Conservation (phyloP, 352 stramenopile species). For the Phytopythium cucurbitacearum region DNA sequence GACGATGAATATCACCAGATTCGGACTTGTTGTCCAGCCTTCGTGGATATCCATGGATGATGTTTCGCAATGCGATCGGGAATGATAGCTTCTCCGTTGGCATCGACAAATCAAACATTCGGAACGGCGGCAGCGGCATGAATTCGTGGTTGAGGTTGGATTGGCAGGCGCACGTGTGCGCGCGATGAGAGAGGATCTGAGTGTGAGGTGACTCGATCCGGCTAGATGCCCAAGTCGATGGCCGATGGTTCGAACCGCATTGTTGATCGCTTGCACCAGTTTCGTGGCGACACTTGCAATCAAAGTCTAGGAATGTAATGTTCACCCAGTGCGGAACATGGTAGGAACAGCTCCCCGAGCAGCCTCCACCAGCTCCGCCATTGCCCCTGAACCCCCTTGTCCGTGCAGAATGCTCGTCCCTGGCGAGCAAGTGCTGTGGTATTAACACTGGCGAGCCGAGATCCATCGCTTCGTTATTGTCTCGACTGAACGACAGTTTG, state of each 20-base stretch:
- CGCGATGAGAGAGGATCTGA: slow-evolving; percentile 7
- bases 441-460: no score
- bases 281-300: slow-evolving; percentile 35
- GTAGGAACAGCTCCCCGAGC: slow-evolving; percentile 28
- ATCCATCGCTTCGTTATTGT: no score
- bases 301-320: slow-evolving; percentile 84
- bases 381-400: no score
- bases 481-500: background rate
- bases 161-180: slow-evolving; percentile 48
- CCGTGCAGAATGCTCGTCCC: no score
- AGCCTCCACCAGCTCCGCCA: no score
- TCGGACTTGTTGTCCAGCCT: background rate
- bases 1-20: no score
- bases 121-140: slow-evolving; percentile 53
- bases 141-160: slow-evolving; percentile 38
- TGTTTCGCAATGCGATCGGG: slow-evolving; percentile 43
- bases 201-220: slow-evolving; percentile 13
- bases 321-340: slow-evolving; percentile 95
- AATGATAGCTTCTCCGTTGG: slow-evolving; percentile 44
- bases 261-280: no score
- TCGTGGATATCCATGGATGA: slow-evolving; percentile 28
- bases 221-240: slow-evolving; percentile 1
- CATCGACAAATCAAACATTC: slow-evolving; percentile 70
- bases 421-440: no score
- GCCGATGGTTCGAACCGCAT: background rate